A percentile compares a stretch with the other conserved stretches of the same genome.
phyloP scores from a whole-genome alignment of 768 basidiomycete species.

The Rhizopogon vulgaris region DNA sequence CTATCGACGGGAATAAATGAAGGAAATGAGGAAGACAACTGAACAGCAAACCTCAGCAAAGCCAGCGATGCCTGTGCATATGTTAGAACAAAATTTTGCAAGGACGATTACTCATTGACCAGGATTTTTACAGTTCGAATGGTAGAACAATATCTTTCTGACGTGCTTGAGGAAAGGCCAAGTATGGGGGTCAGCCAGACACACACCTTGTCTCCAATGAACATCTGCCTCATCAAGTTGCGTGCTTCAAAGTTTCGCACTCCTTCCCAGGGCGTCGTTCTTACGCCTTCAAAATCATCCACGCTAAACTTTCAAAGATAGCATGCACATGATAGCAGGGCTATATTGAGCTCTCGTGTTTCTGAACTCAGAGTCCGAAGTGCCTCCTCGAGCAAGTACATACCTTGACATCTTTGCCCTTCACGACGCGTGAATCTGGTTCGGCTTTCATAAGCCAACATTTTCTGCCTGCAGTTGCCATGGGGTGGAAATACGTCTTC shows the following conservation, averaged over 20 bases:
- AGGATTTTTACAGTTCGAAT: conserved; percentile 80
- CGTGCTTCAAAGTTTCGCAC: conserved; percentile 79
- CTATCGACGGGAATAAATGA: conserved; percentile 27
- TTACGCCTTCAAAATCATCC: conserved; percentile 72
- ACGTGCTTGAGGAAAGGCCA: neutral
- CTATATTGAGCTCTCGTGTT: neutral
- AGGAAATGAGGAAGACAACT: neutral
- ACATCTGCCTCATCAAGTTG: conserved; percentile 82
- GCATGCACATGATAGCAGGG: neutral
- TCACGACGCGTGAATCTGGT: conserved; percentile 77
- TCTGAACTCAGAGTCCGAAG: neutral
- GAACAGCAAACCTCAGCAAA: conserved; percentile 63
- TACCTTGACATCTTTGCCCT: conserved; percentile 84
- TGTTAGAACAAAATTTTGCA: neutral
- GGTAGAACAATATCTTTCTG: conserved; percentile 73
- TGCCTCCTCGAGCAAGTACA: conserved; percentile 2
- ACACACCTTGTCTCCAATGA: conserved; percentile 62
- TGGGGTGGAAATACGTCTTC: neutral
- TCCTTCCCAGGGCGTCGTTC: conserved; percentile 81
- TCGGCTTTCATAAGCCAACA: conserved; percentile 84
- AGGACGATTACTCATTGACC: conserved; percentile 35
- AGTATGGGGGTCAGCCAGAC: neutral
- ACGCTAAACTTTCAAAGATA: conserved; percentile 62
- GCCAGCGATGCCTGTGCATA: conserved; percentile 59
- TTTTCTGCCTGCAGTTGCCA: conserved; percentile 8